phyloP scores from a whole-genome alignment of 2,329 filamentous ascomycete genomes.

The Rhexocercosporidium sp. region DNA sequence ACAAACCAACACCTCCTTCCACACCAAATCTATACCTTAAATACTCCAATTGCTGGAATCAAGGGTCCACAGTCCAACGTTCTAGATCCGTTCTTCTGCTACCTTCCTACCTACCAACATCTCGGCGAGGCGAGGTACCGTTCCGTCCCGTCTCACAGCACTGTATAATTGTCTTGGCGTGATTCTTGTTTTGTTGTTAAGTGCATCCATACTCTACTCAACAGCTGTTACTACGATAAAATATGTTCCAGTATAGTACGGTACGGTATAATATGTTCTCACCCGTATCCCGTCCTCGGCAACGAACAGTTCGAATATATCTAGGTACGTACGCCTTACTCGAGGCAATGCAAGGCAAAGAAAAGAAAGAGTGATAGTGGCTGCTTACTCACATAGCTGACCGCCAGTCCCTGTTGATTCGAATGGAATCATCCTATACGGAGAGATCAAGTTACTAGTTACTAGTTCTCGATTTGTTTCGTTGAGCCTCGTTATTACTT shows the following conservation, averaged over 20 bases:
- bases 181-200: background rate
- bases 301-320: background rate
- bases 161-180: background rate
- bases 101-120: background rate
- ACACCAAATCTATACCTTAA: background rate
- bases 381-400: no score
- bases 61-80: background rate
- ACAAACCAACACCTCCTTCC: background rate
- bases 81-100: conserved; percentile 2
- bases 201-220: background rate
- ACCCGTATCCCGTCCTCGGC: conserved; percentile 7
- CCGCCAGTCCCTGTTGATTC: background rate
- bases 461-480: background rate
- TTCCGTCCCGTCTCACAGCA: background rate
- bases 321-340: background rate
- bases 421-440: background rate
- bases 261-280: background rate
- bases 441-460: background rate
- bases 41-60: background rate
- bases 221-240: no score
- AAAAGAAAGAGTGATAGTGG: background rate
- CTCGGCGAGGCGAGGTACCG: conserved; percentile 7
- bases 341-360: background rate
- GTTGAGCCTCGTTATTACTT: background rate
- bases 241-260: background rate